Percentiles rank a stretch among this genome's conserved stretches.
These are phyloP conservation scores for Blepharisma japonicum DNA, from an alignment of 73 alveolate genomes.

Conservation along the genomic window DNA sequence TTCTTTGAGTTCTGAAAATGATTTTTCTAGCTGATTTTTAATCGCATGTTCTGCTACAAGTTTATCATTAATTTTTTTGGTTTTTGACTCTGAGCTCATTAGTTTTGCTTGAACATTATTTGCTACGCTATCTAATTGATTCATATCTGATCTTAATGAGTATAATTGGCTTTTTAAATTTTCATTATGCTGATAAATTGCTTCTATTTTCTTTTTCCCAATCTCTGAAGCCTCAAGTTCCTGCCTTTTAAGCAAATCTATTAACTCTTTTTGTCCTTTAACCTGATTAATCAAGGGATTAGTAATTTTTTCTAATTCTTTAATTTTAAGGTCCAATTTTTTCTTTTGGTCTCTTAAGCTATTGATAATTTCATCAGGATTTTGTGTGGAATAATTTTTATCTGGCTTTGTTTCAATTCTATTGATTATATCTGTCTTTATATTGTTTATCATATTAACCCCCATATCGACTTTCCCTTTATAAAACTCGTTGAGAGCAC, in stretches of 20 bases:
- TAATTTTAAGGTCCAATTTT: not conserved
- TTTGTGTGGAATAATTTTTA: not conserved
- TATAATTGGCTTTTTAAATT: not conserved
- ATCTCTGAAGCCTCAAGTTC: not conserved
- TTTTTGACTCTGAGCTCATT: not conserved
- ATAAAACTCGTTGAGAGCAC: not conserved
- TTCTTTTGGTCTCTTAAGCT: not conserved
- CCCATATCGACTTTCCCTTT: not conserved
- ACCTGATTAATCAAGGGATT: constrained; percentile 2
- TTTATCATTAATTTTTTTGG: not conserved
- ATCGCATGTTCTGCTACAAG: not conserved
- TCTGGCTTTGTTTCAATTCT: not conserved
- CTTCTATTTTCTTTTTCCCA: not conserved
- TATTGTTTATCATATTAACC: not conserved
- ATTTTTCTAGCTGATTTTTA: not conserved
- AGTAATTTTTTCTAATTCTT: not conserved
- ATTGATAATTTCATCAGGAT: not conserved
- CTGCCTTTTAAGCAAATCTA: not conserved
- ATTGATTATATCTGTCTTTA: not conserved
- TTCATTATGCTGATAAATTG: not conserved
- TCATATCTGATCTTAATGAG: not conserved
- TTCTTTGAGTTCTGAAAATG: constrained; percentile 27
- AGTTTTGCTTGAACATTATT: not conserved
- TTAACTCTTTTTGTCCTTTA: not conserved
- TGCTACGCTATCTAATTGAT: not conserved